A percentile compares a stretch with the other conserved stretches of the same genome.
Evolutionary conservation across 805 yeast genomes (phyloP).

Genomic region (Metschnikowia shivogae): DNA sequence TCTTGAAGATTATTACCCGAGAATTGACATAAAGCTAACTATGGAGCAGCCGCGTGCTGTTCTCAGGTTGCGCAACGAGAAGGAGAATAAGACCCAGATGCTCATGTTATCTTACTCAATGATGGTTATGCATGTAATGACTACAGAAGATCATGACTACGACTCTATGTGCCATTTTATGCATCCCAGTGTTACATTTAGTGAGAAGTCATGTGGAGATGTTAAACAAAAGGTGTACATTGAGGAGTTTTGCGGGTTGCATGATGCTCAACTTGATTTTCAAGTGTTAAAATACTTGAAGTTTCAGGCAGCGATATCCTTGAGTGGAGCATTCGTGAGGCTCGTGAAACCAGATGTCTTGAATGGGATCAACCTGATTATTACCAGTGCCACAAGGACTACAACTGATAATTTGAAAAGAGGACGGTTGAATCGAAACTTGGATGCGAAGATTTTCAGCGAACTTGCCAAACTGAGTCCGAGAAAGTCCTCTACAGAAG

Average conservation of each 20-base stretch:
- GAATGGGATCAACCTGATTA: constrained; percentile 28
- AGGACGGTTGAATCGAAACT: constrained; percentile 28
- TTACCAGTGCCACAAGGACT: constrained; percentile 24
- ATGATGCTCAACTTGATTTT: constrained; percentile 19
- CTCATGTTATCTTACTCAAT: constrained; percentile 33
- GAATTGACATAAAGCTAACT: constrained; percentile 13
- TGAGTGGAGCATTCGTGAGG: constrained; percentile 22
- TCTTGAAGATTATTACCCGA: constrained; percentile 13
- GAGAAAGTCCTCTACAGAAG: not conserved
- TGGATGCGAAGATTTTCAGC: constrained; percentile 21
- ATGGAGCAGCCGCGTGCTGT: constrained; percentile 18
- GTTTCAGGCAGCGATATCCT: constrained; percentile 18
- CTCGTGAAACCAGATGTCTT: constrained; percentile 29
- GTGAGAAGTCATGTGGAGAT: constrained; percentile 19
- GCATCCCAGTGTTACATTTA: constrained; percentile 29
- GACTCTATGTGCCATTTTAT: constrained; percentile 32
- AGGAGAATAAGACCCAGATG: constrained; percentile 21
- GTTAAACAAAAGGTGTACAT: constrained; percentile 4
- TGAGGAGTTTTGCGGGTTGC: constrained; percentile 23
- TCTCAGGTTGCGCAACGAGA: constrained; percentile 20
- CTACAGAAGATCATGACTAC: constrained; percentile 30
- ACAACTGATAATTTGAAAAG: constrained; percentile 22
- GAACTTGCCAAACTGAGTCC: constrained; percentile 5
- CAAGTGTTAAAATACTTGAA: constrained; percentile 28
- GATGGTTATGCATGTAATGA: constrained; percentile 30